Evolutionary conservation across 257 asterid species (phyloP).

Genomic region (Apocynum venetum): DNA sequence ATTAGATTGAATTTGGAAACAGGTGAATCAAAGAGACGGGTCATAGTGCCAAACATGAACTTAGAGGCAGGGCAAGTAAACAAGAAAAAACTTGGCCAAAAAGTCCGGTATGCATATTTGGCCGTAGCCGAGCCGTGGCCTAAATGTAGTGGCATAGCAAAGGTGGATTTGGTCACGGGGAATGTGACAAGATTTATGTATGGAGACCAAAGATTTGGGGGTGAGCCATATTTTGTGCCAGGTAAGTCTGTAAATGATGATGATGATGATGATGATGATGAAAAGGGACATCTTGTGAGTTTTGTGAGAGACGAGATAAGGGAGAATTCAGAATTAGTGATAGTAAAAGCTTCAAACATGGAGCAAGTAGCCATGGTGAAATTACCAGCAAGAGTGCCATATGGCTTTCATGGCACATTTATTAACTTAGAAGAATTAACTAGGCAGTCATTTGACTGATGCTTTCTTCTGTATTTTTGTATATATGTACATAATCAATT

Average conservation of each 20-base stretch:
- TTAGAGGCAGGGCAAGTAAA: slow-evolving; percentile 56
- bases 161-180: slow-evolving; percentile 46
- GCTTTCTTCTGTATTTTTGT: neutral
- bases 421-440: slow-evolving; percentile 40
- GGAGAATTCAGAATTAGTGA: slow-evolving; percentile 38
- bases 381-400: slow-evolving; percentile 56
- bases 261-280: slow-evolving; percentile 24
- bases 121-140: slow-evolving; percentile 76
- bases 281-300: slow-evolving; percentile 43
- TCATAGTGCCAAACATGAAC: slow-evolving; percentile 37
- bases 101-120: slow-evolving; percentile 38
- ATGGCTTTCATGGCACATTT: slow-evolving; percentile 71
- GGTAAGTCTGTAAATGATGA: neutral
- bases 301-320: slow-evolving; percentile 47
- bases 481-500: neutral
- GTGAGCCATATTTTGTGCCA: slow-evolving; percentile 47
- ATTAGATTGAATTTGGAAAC: slow-evolving; percentile 35
- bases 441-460: slow-evolving; percentile 16
- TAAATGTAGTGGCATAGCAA: slow-evolving; percentile 53
- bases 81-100: slow-evolving; percentile 32
- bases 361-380: slow-evolving; percentile 38
- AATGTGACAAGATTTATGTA: slow-evolving; percentile 32
- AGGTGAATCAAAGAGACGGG: slow-evolving; percentile 28
- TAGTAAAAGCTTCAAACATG: slow-evolving; percentile 50
- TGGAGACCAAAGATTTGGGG: slow-evolving; percentile 40